Evolutionary conservation across 129 eudicot genomes (phyloP).

Genomic region (Helianthus tuberosus): DNA sequence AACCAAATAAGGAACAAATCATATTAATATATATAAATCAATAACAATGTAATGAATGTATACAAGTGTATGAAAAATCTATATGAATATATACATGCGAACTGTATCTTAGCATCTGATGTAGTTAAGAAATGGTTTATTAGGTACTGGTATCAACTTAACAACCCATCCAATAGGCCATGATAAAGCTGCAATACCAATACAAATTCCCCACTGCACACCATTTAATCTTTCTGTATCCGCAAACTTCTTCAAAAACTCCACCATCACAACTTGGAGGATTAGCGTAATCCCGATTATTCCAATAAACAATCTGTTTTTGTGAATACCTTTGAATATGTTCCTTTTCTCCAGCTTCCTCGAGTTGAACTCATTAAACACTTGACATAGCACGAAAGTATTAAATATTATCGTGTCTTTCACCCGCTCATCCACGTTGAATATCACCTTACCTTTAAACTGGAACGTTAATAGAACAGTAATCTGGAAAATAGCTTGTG

Average conservation of each 20-base stretch:
- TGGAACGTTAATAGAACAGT: constrained; percentile 59
- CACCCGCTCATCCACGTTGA: constrained; percentile 52
- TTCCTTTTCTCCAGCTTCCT: constrained; percentile 77
- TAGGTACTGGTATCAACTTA: constrained; percentile 75
- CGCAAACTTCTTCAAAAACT: constrained; percentile 74
- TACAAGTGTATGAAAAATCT: neutral
- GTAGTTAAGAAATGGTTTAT: constrained; percentile 61
- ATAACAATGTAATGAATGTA: too few species aligned
- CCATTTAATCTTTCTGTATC: constrained; percentile 67
- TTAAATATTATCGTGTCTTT: constrained; percentile 77
- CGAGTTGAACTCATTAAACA: constrained; percentile 81
- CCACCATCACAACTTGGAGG: constrained; percentile 89
- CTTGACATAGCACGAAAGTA: constrained; percentile 83
- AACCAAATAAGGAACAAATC: too few species aligned
- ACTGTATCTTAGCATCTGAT: constrained; percentile 19
- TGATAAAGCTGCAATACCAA: constrained; percentile 58
- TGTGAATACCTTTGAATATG: constrained; percentile 61
- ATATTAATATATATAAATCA: too few species aligned
- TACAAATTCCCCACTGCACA: constrained; percentile 73
- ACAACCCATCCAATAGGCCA: constrained; percentile 83
- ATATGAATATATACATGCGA: neutral
- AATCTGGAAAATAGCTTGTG: constrained; percentile 74
- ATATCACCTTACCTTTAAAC: constrained; percentile 61
- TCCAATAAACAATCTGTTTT: constrained; percentile 68
- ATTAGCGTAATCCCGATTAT: constrained; percentile 69